phyloP scores from a whole-genome alignment of 768 basidiomycete species.

The Saitozyma podzolica region DNA sequence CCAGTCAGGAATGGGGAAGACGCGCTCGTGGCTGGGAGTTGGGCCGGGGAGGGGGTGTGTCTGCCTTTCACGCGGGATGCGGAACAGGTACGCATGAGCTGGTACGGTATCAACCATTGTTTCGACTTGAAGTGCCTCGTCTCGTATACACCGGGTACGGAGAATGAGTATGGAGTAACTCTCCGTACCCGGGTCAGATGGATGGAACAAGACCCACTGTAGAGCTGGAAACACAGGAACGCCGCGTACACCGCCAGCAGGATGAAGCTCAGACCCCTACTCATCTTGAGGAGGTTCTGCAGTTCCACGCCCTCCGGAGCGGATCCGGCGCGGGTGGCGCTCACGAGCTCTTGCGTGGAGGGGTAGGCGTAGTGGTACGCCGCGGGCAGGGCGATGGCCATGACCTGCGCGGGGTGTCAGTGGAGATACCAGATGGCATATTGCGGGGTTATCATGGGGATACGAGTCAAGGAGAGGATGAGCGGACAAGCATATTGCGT shows the following conservation, averaged over 20 bases:
- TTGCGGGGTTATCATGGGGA: too few relatives aligned
- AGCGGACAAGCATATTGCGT: too few relatives aligned
- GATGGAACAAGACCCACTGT: slow-evolving; percentile 14
- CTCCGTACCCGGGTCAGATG: too few relatives aligned
- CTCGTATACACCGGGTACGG: not conserved
- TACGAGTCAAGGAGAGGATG: too few relatives aligned
- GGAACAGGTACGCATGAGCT: slow-evolving; percentile 38
- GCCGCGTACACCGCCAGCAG: slow-evolving; percentile 56
- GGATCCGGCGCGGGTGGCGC: slow-evolving; percentile 10
- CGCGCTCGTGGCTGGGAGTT: slow-evolving; percentile 26
- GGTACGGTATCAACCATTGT: not conserved
- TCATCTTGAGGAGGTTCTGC: slow-evolving; percentile 56
- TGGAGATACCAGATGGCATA: too few relatives aligned
- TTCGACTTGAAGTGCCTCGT: too few relatives aligned
- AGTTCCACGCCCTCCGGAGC: slow-evolving; percentile 55
- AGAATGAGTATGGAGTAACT: not conserved
- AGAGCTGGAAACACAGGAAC: slow-evolving; percentile 45
- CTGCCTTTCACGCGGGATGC: slow-evolving; percentile 22
- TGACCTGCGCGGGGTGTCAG: slow-evolving; percentile 20
- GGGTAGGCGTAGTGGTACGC: slow-evolving; percentile 44
- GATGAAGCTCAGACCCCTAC: slow-evolving; percentile 58
- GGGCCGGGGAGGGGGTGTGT: slow-evolving; percentile 41
- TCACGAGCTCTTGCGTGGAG: slow-evolving; percentile 26
- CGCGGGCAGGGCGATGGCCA: slow-evolving; percentile 52
- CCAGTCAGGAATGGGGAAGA: slow-evolving; percentile 49